A percentile compares a stretch with the other conserved stretches of the same genome.
phyloP scores from a whole-genome alignment of 2,329 filamentous ascomycete genomes.

The Penicillium sp. region DNA sequence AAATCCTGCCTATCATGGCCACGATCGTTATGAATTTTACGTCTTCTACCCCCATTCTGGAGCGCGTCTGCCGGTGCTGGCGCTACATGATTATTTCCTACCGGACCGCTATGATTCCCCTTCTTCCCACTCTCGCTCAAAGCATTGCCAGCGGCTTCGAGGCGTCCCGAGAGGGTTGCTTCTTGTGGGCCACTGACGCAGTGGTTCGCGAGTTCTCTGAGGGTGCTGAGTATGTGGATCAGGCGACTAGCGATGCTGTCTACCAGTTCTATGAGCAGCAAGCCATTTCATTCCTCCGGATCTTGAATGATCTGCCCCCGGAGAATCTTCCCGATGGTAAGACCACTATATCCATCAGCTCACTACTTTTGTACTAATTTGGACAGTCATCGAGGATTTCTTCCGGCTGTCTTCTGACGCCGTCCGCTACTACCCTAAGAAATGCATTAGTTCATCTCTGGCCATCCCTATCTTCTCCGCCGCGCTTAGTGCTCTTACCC shows the following conservation, averaged over 20 bases:
- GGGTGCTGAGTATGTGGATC: slow-evolving; percentile 79
- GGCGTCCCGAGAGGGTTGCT: slow-evolving; percentile 86
- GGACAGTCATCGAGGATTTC: slow-evolving; percentile 84
- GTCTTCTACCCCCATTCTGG: slow-evolving; percentile 81
- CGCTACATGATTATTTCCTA: slow-evolving; percentile 96
- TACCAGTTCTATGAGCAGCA: slow-evolving; percentile 95
- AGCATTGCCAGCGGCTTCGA: slow-evolving; percentile 85
- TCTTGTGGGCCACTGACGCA: slow-evolving; percentile 96
- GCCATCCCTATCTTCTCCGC: slow-evolving; percentile 84
- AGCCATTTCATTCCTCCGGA: slow-evolving; percentile 82
- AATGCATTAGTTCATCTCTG: slow-evolving; percentile 75
- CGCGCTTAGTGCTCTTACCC: slow-evolving; percentile 77
- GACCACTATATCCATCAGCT: slow-evolving; percentile 15
- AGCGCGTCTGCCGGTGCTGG: slow-evolving; percentile 93
- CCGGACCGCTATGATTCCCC: slow-evolving; percentile 79
- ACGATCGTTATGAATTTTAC: slow-evolving; percentile 88
- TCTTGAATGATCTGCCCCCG: slow-evolving; percentile 79
- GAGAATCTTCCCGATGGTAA: slow-evolving; percentile 71
- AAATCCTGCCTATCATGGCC: slow-evolving; percentile 84
- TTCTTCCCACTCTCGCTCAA: slow-evolving; percentile 82
- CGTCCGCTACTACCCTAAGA: slow-evolving; percentile 85
- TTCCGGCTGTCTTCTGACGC: slow-evolving; percentile 92
- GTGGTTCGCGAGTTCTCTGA: slow-evolving; percentile 95
- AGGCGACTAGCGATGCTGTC: slow-evolving; percentile 79
- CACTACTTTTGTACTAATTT: slow-evolving; percentile 10